Base-by-base conservation (phyloP, 2,329 filamentous ascomycete genomes). In the Mycosphaerella arachidis region DNA sequence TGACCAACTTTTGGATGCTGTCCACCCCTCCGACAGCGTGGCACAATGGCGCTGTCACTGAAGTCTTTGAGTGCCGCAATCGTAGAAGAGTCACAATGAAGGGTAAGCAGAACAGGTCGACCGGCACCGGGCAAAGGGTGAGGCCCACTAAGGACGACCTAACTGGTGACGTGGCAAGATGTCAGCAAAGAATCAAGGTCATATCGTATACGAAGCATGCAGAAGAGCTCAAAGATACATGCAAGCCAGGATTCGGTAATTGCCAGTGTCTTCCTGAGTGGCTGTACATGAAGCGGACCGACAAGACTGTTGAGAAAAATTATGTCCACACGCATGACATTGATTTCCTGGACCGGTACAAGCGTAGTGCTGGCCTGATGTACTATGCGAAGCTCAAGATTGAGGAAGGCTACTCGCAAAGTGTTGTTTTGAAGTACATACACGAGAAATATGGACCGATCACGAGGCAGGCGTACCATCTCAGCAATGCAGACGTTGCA, bases 221-320 rank as follows among this genome's bases (percentile, higher is more conserved):
- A 20, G 55, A 65, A 43, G 43, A 51, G 37, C 56, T 45, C 16
- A 43, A 57, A 7, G 43, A 45, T 30, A 52, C 46, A 31, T 63
- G 61, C 37, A 37, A 53, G 46, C 56, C 66, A 55, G 66, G 66
- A 7, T 59, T 67, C 20, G 51, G 59, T n/a, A 53, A 52, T 29
- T 69, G 67, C 53, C 59, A 61, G 37, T 68, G 67, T 35, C 48
- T 69, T 8, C 63, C 67, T 3, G 67, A 69, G 53, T 69, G 67
- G 66, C 51, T 64, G 24, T 56, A 65, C 45, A 56, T 67, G 35
- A 24, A 58, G 43, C 48, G 60, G 10, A 61, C 62, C 13, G 29
- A 30, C 18, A 40, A 27, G 33, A 58, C 48, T 13, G 56, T 29
- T 20, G 45, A 59, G 40, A 45, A 35, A 1, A 51, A 61, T 30